Conservation (phyloP, 1,139 yeast species). For the Debaryomyces sp. region DNA sequence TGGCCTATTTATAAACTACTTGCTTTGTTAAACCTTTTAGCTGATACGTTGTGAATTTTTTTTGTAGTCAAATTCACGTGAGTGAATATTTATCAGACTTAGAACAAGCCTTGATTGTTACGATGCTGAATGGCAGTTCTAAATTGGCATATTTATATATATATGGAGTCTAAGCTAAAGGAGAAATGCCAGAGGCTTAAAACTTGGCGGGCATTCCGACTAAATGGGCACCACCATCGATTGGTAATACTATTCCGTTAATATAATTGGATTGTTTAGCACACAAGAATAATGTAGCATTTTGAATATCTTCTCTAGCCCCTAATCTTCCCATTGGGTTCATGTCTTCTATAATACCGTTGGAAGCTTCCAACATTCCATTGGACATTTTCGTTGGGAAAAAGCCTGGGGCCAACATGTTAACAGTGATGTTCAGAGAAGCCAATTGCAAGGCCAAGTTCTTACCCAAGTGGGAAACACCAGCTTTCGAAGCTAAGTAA, state of each 20-base stretch:
- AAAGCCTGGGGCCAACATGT: slow-evolving; percentile 76
- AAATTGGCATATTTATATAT: neutral
- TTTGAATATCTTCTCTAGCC: slow-evolving; percentile 59
- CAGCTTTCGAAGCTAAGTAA: slow-evolving; percentile 77
- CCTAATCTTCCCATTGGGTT: slow-evolving; percentile 75
- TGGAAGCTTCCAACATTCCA: slow-evolving; percentile 60
- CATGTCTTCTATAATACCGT: slow-evolving; percentile 47
- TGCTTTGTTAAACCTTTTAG: neutral
- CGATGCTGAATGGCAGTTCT: neutral
- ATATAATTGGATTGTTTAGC: slow-evolving; percentile 63
- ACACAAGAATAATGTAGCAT: slow-evolving; percentile 60
- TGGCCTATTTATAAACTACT: neutral
- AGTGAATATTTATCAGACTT: neutral
- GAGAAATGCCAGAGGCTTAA: neutral
- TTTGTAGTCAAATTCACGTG: neutral
- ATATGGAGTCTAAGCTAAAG: neutral
- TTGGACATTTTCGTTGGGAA: slow-evolving; percentile 79
- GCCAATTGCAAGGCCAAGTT: slow-evolving; percentile 66
- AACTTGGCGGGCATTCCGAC: slow-evolving; percentile 14
- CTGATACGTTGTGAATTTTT: neutral
- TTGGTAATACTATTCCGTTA: slow-evolving; percentile 72
- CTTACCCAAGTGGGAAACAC: slow-evolving; percentile 71
- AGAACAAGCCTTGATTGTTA: neutral
- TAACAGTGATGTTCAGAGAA: slow-evolving; percentile 66
- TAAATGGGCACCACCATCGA: slow-evolving; percentile 67